These are phyloP conservation scores for Penicillium paxilli DNA, from an alignment of 495 filamentous ascomycete species.

Conservation along the genomic window DNA sequence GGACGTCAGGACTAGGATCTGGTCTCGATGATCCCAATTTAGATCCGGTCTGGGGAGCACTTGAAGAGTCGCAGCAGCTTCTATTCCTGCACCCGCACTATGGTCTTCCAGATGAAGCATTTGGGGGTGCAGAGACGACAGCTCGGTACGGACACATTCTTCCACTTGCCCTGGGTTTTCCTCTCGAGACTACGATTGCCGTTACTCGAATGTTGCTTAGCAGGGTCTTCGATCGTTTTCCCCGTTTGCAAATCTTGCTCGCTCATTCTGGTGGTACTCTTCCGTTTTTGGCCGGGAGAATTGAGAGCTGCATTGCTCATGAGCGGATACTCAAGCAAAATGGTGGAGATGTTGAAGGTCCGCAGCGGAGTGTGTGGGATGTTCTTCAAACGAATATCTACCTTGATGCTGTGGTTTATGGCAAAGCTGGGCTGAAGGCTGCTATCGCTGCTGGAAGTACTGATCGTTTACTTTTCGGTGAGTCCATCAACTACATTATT, in stretches of 20 bases:
- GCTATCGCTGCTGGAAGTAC: constrained; percentile 54
- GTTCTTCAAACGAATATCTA: constrained; percentile 84
- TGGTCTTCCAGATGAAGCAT: constrained; percentile 77
- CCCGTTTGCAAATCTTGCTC: constrained; percentile 68
- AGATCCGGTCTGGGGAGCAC: constrained; percentile 66
- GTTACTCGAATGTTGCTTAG: constrained; percentile 83
- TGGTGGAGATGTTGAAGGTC: constrained; percentile 49
- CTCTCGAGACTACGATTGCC: constrained; percentile 90
- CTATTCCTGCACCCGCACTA: constrained; percentile 95
- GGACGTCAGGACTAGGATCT: constrained; percentile 76
- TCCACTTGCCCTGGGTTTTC: constrained; percentile 84
- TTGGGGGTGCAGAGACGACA: constrained; percentile 54
- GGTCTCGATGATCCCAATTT: constrained; percentile 80
- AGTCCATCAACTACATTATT: constrained; percentile 6
- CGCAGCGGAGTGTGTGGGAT: constrained; percentile 65
- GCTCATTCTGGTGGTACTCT: constrained; percentile 89
- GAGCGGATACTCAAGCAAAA: constrained; percentile 68
- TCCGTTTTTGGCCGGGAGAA: constrained; percentile 84
- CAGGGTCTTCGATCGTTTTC: constrained; percentile 81
- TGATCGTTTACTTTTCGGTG: constrained; percentile 77
- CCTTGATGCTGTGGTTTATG: constrained; percentile 87
- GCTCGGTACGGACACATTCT: constrained; percentile 85
- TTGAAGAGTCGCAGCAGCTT: constrained; percentile 62
- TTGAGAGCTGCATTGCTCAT: constrained; percentile 86
- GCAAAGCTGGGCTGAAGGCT: constrained; percentile 69